A percentile compares a stretch with the other conserved stretches of the same genome.
Conservation (phyloP, 192 early-diverging fungal genomes). For the Coemansia sp. region DNA sequence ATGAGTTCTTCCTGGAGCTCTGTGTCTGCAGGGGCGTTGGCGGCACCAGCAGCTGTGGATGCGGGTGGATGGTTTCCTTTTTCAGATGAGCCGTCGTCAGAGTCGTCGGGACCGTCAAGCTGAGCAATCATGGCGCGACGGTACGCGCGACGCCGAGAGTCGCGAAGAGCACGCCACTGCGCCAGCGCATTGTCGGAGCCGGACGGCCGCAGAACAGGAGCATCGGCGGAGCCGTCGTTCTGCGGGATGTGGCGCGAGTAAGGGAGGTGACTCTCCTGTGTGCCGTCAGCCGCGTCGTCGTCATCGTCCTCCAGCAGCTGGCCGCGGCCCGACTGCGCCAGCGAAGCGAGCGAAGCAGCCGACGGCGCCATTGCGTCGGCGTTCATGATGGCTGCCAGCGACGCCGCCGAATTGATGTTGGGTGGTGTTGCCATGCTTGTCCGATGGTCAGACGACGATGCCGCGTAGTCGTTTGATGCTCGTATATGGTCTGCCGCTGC, state of each 20-base stretch:
- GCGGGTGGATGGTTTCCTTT: slow-evolving; percentile 45
- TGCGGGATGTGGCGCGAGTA: slow-evolving; percentile 54
- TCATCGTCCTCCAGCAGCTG: slow-evolving; percentile 47
- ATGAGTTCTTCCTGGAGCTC: slow-evolving; percentile 60
- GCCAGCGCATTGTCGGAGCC: slow-evolving; percentile 23
- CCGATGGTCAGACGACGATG: not conserved
- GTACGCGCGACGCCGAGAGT: slow-evolving; percentile 18
- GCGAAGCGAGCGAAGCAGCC: slow-evolving; percentile 55
- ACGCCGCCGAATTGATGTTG: slow-evolving; percentile 52
- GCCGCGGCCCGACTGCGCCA: slow-evolving; percentile 50
- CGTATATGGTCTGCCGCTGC: slow-evolving; percentile 10
- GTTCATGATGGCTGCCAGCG: slow-evolving; percentile 54
- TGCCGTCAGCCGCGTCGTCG: slow-evolving; percentile 15
- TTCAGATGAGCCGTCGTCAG: slow-evolving; percentile 31
- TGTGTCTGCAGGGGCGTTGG: not conserved
- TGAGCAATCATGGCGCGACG: slow-evolving; percentile 20
- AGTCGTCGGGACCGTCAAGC: slow-evolving; percentile 47
- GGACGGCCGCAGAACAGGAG: not conserved
- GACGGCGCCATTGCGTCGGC: slow-evolving; percentile 46
- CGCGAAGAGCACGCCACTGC: slow-evolving; percentile 25
- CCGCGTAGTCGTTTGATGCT: slow-evolving; percentile 4
- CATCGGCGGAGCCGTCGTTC: slow-evolving; percentile 60
- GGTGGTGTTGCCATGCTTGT: slow-evolving; percentile 15
- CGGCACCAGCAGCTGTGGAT: slow-evolving; percentile 24
- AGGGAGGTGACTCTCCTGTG: slow-evolving; percentile 13